A percentile compares a stretch with the other conserved stretches of the same genome.
phyloP scores from a whole-genome alignment of 805 yeast genomes.

The Lipomyces yamanashiensis region DNA sequence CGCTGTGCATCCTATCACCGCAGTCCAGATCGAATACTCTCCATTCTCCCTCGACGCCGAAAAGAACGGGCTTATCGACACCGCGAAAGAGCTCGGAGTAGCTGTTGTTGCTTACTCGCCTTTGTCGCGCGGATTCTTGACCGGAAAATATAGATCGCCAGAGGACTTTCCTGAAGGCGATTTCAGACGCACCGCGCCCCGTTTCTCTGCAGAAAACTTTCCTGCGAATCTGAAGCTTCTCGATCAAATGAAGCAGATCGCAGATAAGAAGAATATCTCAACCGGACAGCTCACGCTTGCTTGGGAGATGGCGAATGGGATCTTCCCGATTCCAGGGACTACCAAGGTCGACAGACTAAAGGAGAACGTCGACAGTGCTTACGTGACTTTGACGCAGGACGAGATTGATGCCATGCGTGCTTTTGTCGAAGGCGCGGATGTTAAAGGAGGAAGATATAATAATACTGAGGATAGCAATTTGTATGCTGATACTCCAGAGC shows the following conservation, averaged over 20 bases:
- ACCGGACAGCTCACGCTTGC: slow-evolving; percentile 74
- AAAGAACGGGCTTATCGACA: slow-evolving; percentile 64
- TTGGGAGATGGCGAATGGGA: slow-evolving; percentile 57
- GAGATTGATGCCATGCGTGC: slow-evolving; percentile 27
- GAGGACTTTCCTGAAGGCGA: slow-evolving; percentile 60
- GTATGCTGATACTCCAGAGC: slow-evolving; percentile 23
- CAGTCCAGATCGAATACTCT: slow-evolving; percentile 81
- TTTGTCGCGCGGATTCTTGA: slow-evolving; percentile 75
- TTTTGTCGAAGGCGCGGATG: slow-evolving; percentile 24
- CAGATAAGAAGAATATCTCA: slow-evolving; percentile 53
- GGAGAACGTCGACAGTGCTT: slow-evolving; percentile 55
- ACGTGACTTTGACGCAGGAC: slow-evolving; percentile 22
- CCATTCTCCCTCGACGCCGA: slow-evolving; percentile 65
- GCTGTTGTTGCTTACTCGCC: slow-evolving; percentile 86
- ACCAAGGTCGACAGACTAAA: slow-evolving; percentile 62
- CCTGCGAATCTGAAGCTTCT: slow-evolving; percentile 58
- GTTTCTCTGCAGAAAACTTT: slow-evolving; percentile 64
- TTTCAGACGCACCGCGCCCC: slow-evolving; percentile 56
- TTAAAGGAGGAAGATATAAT: slow-evolving; percentile 15
- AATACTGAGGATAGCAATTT: background rate
- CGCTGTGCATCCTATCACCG: slow-evolving; percentile 59
- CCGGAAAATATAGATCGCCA: slow-evolving; percentile 59
- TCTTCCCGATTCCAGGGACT: slow-evolving; percentile 83
- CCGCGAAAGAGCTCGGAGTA: slow-evolving; percentile 60
- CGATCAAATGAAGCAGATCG: slow-evolving; percentile 55